phyloP scores from a whole-genome alignment of 306 rosid species.

The Dalbergia oliveri region DNA sequence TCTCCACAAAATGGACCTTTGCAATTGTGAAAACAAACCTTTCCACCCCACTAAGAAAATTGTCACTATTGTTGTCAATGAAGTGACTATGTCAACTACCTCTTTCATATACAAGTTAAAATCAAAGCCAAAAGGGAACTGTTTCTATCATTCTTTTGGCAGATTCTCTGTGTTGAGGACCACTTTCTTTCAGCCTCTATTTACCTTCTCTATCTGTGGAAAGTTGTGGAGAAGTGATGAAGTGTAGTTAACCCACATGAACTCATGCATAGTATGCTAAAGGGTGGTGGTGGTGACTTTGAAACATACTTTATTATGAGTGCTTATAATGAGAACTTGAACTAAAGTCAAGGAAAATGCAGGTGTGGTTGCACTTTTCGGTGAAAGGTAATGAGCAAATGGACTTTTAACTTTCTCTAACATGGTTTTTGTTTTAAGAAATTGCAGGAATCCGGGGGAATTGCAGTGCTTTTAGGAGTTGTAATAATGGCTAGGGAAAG shows the following conservation, averaged over 20 bases:
- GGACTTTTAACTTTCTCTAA: conserved; percentile 47
- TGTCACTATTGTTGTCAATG: conserved; percentile 36
- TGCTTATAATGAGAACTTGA: conserved; percentile 58
- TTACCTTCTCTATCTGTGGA: conserved; percentile 34
- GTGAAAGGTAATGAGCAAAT: conserved; percentile 71
- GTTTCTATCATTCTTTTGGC: conserved; percentile 40
- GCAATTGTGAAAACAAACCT: conserved; percentile 39
- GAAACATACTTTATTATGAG: conserved; percentile 66
- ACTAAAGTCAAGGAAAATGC: conserved; percentile 69
- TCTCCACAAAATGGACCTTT: conserved; percentile 45
- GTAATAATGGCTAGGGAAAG: conserved; percentile 76
- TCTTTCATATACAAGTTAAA: conserved; percentile 28
- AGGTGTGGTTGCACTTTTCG: conserved; percentile 83
- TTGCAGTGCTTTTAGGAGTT: conserved; percentile 78
- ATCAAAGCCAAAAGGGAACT: conserved; percentile 19
- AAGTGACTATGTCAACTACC: conserved; percentile 29
- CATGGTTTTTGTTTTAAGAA: conserved; percentile 52
- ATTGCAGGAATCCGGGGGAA: conserved; percentile 68
- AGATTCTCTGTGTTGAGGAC: conserved; percentile 53
- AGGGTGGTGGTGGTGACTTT: conserved; percentile 55
- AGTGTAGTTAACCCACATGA: conserved; percentile 56
- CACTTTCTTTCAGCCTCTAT: conserved; percentile 35
- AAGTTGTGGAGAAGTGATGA: conserved; percentile 50
- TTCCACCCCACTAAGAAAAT: conserved; percentile 46
- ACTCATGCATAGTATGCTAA: conserved; percentile 58